These are phyloP conservation scores for Mycena vulgaris DNA, from an alignment of 768 basidiomycete genomes.

Conservation along the genomic window DNA sequence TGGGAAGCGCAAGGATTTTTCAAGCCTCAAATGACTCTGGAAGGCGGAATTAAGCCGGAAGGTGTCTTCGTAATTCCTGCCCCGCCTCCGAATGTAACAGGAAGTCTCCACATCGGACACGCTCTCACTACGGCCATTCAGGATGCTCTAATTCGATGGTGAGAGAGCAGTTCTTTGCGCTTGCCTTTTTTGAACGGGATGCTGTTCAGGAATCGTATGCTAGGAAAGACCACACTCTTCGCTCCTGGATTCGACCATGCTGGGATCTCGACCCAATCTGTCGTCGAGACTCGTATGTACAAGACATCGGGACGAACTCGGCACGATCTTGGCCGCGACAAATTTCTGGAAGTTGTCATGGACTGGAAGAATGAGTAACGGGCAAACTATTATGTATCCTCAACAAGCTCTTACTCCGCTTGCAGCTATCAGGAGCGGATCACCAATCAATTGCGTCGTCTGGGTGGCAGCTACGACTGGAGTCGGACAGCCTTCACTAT, in stretches of 20 bases:
- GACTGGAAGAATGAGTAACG: constrained; percentile 99
- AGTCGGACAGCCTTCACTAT: constrained; percentile 95
- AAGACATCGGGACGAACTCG: constrained; percentile 87
- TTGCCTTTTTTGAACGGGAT: constrained; percentile 19
- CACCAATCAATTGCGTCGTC: constrained; percentile 87
- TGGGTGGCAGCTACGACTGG: constrained; percentile 98
- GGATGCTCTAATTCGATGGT: constrained; percentile 92
- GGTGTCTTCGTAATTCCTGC: constrained; percentile 88
- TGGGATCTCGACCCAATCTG: constrained; percentile 97
- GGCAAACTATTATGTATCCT: constrained; percentile 49
- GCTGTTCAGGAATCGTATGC: constrained; percentile 91
- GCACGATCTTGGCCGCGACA: constrained; percentile 95
- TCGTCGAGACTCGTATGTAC: constrained; percentile 93
- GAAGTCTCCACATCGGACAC: constrained; percentile 95
- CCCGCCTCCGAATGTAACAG: constrained; percentile 98
- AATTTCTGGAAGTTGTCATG: constrained; percentile 91
- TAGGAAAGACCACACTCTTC: constrained; percentile 91
- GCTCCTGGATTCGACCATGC: constrained; percentile 98
- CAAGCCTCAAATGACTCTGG: constrained; percentile 75
- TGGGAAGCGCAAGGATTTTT: background rate
- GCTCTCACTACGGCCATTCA: constrained; percentile 94
- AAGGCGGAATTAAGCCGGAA: constrained; percentile 73
- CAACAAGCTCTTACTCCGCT: background rate
- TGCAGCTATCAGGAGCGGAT: constrained; percentile 94
- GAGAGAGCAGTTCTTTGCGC: constrained; percentile 43